Conservation (phyloP, 768 basidiomycete genomes). For the Tephrocybe rancida region DNA sequence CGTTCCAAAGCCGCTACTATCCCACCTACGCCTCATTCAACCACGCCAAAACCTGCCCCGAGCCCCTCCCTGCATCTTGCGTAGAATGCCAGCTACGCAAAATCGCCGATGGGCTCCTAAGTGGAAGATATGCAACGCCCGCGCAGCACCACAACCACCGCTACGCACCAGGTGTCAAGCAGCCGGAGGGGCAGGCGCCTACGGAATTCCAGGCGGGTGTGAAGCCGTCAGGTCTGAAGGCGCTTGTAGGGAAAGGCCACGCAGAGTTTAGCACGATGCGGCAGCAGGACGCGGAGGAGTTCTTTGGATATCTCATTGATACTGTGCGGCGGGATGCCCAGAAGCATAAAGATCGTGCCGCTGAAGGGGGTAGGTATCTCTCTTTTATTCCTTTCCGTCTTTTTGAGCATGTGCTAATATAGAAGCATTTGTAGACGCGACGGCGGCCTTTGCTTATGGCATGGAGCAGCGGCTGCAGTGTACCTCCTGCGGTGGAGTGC, state of each 20-base stretch:
- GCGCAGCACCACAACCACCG: slow-evolving; percentile 32
- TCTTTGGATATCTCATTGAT: slow-evolving; percentile 80
- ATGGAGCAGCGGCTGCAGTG: slow-evolving; percentile 91
- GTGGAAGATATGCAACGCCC: slow-evolving; percentile 85
- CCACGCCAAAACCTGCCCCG: slow-evolving; percentile 68
- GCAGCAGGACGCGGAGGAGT: slow-evolving; percentile 97
- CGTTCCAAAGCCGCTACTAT: slow-evolving; percentile 77
- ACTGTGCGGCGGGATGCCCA: slow-evolving; percentile 68
- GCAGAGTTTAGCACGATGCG: slow-evolving; percentile 95
- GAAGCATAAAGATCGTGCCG: slow-evolving; percentile 44
- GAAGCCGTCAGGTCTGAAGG: slow-evolving; percentile 82
- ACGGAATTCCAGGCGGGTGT: slow-evolving; percentile 85
- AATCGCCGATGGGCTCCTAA: slow-evolving; percentile 88
- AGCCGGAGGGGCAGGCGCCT: slow-evolving; percentile 30
- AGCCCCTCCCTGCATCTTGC: slow-evolving; percentile 76
- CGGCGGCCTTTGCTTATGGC: slow-evolving; percentile 76
- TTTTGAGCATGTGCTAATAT: not conserved
- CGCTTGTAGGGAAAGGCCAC: slow-evolving; percentile 90
- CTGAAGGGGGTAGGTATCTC: slow-evolving; percentile 25
- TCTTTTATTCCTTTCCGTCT: not conserved
- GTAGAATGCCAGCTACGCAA: slow-evolving; percentile 97
- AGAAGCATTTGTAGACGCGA: slow-evolving; percentile 53
- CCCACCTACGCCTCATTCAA: slow-evolving; percentile 17
- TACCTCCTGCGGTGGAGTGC: slow-evolving; percentile 70
- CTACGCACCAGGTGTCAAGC: not conserved